phyloP scores from a whole-genome alignment of 164 flowering plant species.

The Euptelea pleiosperma region DNA sequence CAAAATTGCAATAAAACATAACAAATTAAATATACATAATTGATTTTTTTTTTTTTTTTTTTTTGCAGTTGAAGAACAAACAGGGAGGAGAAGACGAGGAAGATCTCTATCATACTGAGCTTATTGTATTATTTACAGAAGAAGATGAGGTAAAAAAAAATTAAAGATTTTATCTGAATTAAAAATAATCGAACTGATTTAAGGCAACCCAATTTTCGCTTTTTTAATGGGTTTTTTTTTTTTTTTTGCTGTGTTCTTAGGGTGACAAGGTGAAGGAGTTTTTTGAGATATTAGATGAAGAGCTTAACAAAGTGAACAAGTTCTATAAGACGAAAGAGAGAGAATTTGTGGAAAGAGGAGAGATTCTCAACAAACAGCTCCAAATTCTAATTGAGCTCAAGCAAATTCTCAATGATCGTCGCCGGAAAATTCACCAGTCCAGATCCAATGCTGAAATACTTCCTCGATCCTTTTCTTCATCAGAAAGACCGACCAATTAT shows the following conservation, averaged over 20 bases:
- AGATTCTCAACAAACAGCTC: conserved; percentile 66
- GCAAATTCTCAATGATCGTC: conserved; percentile 50
- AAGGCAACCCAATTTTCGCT: not conserved
- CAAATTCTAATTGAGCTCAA: conserved; percentile 62
- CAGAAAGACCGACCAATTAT: conserved; percentile 40
- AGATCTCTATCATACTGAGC: conserved; percentile 50
- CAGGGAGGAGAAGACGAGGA: conserved; percentile 32
- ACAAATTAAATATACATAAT: conserved; percentile 1
- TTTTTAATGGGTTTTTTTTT: not conserved
- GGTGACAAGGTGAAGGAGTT: conserved; percentile 50
- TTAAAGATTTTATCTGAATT: not conserved
- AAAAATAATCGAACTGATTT: not conserved
- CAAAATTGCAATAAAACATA: not conserved
- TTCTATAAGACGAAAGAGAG: conserved; percentile 61
- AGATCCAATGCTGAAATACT: conserved; percentile 15
- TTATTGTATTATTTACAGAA: conserved; percentile 57
- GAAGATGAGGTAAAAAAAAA: conserved; percentile 65
- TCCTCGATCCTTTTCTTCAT: conserved; percentile 42
- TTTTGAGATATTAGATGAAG: conserved; percentile 66
- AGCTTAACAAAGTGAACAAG: conserved; percentile 70
- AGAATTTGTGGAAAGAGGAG: conserved; percentile 77
- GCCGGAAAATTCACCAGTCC: conserved; percentile 29
- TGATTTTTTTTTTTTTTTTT: not conserved
- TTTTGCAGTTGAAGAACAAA: conserved; percentile 42
- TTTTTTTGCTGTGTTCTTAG: not conserved